These are phyloP conservation scores for Camellia japonica DNA, from an alignment of 148 eudicot species.

Conservation along the genomic window DNA sequence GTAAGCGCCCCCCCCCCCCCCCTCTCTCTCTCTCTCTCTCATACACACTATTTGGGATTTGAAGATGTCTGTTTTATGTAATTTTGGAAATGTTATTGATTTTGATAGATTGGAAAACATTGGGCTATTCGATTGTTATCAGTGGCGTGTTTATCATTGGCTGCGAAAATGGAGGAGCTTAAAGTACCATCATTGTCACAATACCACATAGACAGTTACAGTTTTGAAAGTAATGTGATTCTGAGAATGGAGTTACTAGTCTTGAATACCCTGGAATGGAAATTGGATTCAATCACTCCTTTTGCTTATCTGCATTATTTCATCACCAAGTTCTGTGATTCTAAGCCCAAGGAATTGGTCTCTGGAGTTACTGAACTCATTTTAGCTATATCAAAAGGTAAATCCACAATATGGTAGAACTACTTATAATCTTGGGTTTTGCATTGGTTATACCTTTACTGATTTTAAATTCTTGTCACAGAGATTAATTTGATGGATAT, in stretches of 20 bases:
- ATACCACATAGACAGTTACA: constrained; percentile 23
- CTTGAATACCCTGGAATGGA: constrained; percentile 50
- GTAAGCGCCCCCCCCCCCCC: constrained; percentile 10
- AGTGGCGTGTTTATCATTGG: constrained; percentile 65
- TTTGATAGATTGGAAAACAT: constrained; percentile 31
- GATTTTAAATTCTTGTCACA: constrained; percentile 22
- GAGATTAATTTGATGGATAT: constrained; percentile 42
- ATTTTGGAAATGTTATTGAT: constrained; percentile 13
- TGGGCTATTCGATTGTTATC: constrained; percentile 53
- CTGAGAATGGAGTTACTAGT: constrained; percentile 52
- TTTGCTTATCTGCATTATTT: constrained; percentile 48
- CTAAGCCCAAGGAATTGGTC: constrained; percentile 5
- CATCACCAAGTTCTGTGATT: constrained; percentile 26
- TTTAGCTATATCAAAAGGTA: constrained; percentile 43
- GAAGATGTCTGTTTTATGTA: too few species aligned
- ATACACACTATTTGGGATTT: too few species aligned
- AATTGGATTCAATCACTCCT: constrained; percentile 48
- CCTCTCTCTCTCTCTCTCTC: neutral
- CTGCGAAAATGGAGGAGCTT: constrained; percentile 61
- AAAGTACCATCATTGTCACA: constrained; percentile 29
- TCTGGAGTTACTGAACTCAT: constrained; percentile 36
- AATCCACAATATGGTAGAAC: neutral
- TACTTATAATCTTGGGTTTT: neutral
- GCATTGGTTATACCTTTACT: neutral
- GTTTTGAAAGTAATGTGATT: constrained; percentile 24